These are phyloP conservation scores for Mercurialis annua DNA, from an alignment of 345 rosid genomes.

Conservation along the genomic window DNA sequence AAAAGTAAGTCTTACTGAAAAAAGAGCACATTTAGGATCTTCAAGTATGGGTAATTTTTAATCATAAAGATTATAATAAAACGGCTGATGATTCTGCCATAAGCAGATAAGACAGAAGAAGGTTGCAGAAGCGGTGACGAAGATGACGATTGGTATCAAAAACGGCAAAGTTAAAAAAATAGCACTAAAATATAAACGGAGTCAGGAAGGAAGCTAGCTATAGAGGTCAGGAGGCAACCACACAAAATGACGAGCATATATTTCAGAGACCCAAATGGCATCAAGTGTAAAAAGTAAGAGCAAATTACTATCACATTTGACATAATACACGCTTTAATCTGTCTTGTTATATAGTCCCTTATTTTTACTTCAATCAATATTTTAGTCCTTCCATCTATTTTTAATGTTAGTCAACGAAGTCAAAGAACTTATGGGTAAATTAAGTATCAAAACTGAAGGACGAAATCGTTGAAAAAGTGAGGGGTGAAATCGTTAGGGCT, in stretches of 20 bases:
- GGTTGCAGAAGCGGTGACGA: neutral
- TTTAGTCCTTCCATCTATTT: too few species aligned
- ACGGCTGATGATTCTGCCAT: neutral
- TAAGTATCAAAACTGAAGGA: too few species aligned
- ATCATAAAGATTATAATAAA: too few species aligned
- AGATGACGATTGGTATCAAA: neutral
- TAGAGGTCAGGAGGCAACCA: neutral
- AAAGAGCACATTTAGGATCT: neutral
- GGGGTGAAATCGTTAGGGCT: too few species aligned
- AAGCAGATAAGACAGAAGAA: conserved; percentile 5
- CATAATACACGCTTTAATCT: too few species aligned
- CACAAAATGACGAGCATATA: conserved; percentile 16
- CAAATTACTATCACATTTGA: too few species aligned
- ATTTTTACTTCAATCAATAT: too few species aligned
- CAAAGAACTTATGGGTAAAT: too few species aligned
- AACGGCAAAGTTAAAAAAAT: neutral
- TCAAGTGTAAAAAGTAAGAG: neutral
- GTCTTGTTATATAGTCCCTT: too few species aligned
- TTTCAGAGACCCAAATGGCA: neutral
- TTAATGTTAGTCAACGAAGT: too few species aligned
- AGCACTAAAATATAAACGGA: neutral
- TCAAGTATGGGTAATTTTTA: too few species aligned
- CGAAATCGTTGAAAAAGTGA: too few species aligned
- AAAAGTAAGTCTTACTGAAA: neutral
- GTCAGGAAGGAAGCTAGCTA: neutral